Evolutionary conservation across 2,329 filamentous ascomycete genomes (phyloP).

Genomic region (Trichophyton benhamiae): DNA sequence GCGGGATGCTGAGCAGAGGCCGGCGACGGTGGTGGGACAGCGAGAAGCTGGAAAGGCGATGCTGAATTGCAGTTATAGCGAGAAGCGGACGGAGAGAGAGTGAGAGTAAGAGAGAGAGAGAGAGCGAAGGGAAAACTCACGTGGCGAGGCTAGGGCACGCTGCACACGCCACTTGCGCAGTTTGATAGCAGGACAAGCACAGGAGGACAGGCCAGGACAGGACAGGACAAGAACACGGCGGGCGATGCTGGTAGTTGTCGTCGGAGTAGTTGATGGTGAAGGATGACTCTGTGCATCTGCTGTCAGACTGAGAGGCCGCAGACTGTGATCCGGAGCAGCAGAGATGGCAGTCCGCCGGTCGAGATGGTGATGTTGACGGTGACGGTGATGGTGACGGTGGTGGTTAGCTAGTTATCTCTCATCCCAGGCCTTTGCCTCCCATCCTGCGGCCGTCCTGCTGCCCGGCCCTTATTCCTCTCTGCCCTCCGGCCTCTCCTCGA

Average conservation of each 20-base stretch:
- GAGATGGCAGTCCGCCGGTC: not conserved
- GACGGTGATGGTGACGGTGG: no score
- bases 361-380: not conserved
- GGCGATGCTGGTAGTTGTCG: not conserved
- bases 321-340: not conserved
- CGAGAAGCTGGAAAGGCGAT: not conserved
- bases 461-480: not conserved
- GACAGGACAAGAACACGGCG: not conserved
- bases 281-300: not conserved
- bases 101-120: no score
- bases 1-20: not conserved
- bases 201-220: not conserved
- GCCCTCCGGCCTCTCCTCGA: not conserved
- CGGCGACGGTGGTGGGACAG: not conserved
- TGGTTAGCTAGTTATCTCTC: no score
- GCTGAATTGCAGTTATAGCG: conserved; percentile 5
- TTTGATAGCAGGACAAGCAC: not conserved
- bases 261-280: not conserved
- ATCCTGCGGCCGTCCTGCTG: not conserved
- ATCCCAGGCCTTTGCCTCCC: not conserved
- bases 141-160: conserved; percentile 11
- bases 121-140: conserved; percentile 11
- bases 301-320: not conserved
- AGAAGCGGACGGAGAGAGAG: conserved; percentile 11
- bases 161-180: conserved; percentile 5